Base-by-base conservation (phyloP, 148 eudicot species). In the Selenicereus undatus region DNA sequence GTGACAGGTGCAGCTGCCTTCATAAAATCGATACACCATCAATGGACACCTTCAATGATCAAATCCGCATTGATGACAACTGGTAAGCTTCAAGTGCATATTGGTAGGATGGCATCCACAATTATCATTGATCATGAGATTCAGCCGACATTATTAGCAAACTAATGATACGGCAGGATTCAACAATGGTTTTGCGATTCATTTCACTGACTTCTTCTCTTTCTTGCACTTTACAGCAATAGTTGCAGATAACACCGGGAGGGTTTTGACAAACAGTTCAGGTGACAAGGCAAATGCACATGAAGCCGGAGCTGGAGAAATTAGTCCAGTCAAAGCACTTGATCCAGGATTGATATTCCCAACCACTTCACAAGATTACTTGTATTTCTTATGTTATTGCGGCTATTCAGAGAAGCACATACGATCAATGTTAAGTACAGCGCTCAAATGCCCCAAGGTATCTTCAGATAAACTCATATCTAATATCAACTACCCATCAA, bases 51-150 rank as follows among this genome's bases (percentile, higher is more conserved):
- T 39, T 86, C 93, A 21, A 83, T 87, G 72, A 88, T 93, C 66
- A 90, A 86, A 86, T 93, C 97, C 16, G 94, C 97, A n/a, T 80
- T 91, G 39, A 93, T 93, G 91, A 93, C 97, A 14, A 93, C 97
- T 76, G 93, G 92, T 90, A 88, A 7, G 27, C 72, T 75, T 8
- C 52, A 4, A 45, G 5, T 35, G 4, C n/a, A 45, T 17, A 74
- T 14, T n/a, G 45, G 43, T 29, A 22, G 1, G 43, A 4, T 39
- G 43, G 43, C 5, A 39, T 4, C 43, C 5, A 39, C 43, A 39
- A 39, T 39, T 39, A 39, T 39, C 8, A 39, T 39, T 39, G 43
- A 7, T 39, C 7, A 39, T 39, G 5, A 39, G 43, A 4, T 1
- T 39, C 43, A 39, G 43, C 43, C 3, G 43, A 39, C 43, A 39